Conservation (phyloP, 345 rosid genomes). For the Salix purpurea region DNA sequence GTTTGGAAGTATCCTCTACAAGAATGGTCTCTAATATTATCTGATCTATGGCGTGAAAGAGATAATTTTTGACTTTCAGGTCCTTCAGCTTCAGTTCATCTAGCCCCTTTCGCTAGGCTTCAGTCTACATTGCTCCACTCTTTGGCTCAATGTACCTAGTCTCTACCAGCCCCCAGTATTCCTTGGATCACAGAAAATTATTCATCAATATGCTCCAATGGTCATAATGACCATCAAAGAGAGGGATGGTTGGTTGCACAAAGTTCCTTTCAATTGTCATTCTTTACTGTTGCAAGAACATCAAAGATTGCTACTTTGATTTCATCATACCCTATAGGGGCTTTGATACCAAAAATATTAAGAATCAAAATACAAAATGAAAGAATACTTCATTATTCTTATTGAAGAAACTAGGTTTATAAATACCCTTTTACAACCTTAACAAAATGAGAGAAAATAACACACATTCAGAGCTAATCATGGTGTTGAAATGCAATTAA, state of each 20-base stretch:
- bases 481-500: too few relatives aligned
- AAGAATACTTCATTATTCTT: too few relatives aligned
- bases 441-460: too few relatives aligned
- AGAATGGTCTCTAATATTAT: background rate
- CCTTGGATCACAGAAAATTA: background rate
- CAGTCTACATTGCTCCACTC: background rate
- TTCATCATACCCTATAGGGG: too few relatives aligned
- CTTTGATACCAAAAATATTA: too few relatives aligned
- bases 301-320: background rate
- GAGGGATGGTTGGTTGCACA: background rate
- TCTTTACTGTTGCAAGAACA: background rate
- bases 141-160: background rate
- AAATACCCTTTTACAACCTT: too few relatives aligned
- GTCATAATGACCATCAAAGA: conserved; percentile 9
- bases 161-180: background rate
- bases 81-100: background rate
- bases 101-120: background rate
- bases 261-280: background rate
- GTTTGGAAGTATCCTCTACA: background rate
- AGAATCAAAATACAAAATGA: too few relatives aligned
- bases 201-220: background rate
- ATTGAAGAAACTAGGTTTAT: too few relatives aligned
- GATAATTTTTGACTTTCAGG: background rate
- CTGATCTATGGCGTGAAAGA: background rate
- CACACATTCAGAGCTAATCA: too few relatives aligned